phyloP scores from a whole-genome alignment of 768 basidiomycete species.

The Naganishia randhawae region DNA sequence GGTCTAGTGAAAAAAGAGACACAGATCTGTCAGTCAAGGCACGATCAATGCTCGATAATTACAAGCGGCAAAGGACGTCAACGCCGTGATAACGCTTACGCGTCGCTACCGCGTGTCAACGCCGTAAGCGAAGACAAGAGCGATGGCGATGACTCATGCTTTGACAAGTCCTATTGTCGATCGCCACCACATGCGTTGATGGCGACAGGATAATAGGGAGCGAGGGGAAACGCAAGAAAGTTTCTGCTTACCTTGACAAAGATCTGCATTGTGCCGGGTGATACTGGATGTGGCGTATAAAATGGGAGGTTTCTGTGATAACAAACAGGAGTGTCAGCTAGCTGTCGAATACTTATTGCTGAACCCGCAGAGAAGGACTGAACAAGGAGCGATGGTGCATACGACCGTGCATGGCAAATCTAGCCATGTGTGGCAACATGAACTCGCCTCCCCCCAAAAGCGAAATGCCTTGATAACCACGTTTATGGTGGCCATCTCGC shows the following conservation, averaged over 20 bases:
- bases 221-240: conserved; percentile 16
- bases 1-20: conserved; percentile 55
- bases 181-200: not conserved
- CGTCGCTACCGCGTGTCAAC: not conserved
- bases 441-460: not conserved
- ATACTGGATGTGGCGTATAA: not conserved
- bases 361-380: not conserved
- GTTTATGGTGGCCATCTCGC: not conserved
- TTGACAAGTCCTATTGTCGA: not conserved
- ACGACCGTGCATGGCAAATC: not conserved
- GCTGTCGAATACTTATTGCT: not conserved
- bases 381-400: too few species aligned
- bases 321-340: not conserved
- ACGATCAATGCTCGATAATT: too few species aligned
- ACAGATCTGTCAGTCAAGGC: conserved; percentile 73
- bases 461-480: not conserved
- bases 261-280: conserved; percentile 39
- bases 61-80: too few species aligned
- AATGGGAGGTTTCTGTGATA: not conserved
- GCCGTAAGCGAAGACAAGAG: conserved; percentile 20
- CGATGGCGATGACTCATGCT: conserved; percentile 27
- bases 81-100: conserved; percentile 20
- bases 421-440: too few species aligned
- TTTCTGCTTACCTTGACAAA: conserved; percentile 42
- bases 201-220: not conserved